Percentiles rank a stretch among this genome's conserved stretches.
Conservation (phyloP, 2,329 filamentous ascomycete genomes). For the Chaetomiaceae sp. region DNA sequence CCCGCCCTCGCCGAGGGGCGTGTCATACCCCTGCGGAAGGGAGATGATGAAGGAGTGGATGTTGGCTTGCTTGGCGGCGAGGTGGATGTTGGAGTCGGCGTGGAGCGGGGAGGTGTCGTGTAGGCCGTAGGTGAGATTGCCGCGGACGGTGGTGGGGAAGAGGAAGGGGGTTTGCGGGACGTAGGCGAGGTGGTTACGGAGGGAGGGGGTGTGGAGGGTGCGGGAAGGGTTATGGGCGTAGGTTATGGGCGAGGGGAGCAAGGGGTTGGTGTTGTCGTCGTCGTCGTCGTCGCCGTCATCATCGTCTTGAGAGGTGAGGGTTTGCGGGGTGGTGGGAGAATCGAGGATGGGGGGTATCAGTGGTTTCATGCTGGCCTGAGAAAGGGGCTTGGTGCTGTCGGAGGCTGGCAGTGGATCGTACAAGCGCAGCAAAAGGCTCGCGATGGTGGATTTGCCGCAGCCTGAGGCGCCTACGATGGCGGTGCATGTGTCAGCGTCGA, state of each 20-base stretch:
- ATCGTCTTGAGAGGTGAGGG: slow-evolving; percentile 1
- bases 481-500: slow-evolving; percentile 60
- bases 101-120: slow-evolving; percentile 48
- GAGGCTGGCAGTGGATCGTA: slow-evolving; percentile 43
- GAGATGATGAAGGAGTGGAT: slow-evolving; percentile 74
- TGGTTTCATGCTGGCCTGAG: background rate
- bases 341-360: background rate
- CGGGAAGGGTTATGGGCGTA: slow-evolving; percentile 56
- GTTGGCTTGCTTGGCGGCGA: slow-evolving; percentile 54
- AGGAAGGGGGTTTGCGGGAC: slow-evolving; percentile 69
- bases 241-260: slow-evolving; percentile 37
- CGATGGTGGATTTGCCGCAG: slow-evolving; percentile 85
- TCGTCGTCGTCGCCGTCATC: background rate
- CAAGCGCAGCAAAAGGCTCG: slow-evolving; percentile 68
- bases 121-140: slow-evolving; percentile 81
- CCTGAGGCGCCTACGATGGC: slow-evolving; percentile 82
- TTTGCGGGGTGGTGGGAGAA: background rate
- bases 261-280: background rate
- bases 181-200: slow-evolving; percentile 61
- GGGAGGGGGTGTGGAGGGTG: slow-evolving; percentile 53
- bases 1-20: slow-evolving; percentile 72
- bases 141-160: slow-evolving; percentile 71
- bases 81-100: slow-evolving; percentile 41
- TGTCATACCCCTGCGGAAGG: slow-evolving; percentile 67
- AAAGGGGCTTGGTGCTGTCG: background rate